These are phyloP conservation scores for Fusarium sp. DNA, from an alignment of 2,329 filamentous ascomycete species.

Conservation along the genomic window DNA sequence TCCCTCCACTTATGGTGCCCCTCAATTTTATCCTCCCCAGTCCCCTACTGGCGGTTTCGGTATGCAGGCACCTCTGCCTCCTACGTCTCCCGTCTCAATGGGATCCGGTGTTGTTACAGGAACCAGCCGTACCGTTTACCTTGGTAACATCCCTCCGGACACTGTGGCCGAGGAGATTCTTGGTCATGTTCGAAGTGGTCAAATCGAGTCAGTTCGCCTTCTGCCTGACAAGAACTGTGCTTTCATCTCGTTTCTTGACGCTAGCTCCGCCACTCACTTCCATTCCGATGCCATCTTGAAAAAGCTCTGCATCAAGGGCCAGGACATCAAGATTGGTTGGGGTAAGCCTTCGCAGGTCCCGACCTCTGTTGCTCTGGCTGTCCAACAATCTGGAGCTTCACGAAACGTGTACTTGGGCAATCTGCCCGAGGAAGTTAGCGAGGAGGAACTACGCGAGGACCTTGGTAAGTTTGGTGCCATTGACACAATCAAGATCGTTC, in stretches of 20 bases:
- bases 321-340: constrained; percentile 99
- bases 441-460: constrained; percentile 94
- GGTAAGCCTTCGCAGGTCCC: constrained; percentile 98
- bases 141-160: constrained; percentile 98
- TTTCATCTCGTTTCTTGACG: constrained; percentile 98
- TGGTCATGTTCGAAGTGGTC: constrained; percentile 93
- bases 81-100: constrained; percentile 80
- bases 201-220: constrained; percentile 98
- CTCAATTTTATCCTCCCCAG: constrained; percentile 88
- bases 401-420: constrained; percentile 98
- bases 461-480: constrained; percentile 96
- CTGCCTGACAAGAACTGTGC: constrained; percentile 99
- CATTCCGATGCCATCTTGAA: constrained; percentile 99
- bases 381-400: constrained; percentile 96
- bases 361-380: constrained; percentile 94
- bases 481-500: constrained; percentile 96
- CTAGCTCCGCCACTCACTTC: constrained; percentile 97
- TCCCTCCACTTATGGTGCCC: constrained; percentile 82
- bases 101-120: constrained; percentile 84
- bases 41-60: constrained; percentile 84
- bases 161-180: constrained; percentile 97
- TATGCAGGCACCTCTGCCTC: constrained; percentile 65
- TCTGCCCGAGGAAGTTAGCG: constrained; percentile 86
- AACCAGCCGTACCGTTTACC: constrained; percentile 94
- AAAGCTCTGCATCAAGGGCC: constrained; percentile 97